phyloP scores from a whole-genome alignment of 768 basidiomycete species.

The Candolleomyces efflorescens region DNA sequence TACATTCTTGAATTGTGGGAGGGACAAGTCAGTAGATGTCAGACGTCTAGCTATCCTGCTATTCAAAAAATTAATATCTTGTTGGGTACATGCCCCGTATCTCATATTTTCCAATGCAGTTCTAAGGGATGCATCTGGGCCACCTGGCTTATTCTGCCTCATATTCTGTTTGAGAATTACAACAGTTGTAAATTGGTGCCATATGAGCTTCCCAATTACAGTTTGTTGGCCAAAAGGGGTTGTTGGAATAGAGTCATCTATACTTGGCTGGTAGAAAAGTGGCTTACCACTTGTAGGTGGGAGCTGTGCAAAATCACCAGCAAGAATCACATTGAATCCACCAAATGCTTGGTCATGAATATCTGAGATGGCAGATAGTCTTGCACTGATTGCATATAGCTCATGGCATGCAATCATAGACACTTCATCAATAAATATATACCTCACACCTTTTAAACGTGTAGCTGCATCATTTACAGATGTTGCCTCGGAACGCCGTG shows the following conservation, averaged over 20 bases:
- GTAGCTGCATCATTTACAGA: conserved; percentile 13
- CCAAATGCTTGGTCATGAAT: conserved; percentile 23
- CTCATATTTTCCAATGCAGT: conserved; percentile 17
- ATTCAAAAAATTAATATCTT: conserved; percentile 12
- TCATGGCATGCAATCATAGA: conserved; percentile 37
- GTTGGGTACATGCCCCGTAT: conserved; percentile 16
- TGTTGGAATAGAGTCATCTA: neutral
- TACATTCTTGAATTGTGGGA: conserved; percentile 24
- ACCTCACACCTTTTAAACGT: conserved; percentile 8
- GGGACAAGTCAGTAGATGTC: neutral
- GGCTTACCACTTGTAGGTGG: conserved; percentile 24
- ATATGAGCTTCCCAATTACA: conserved; percentile 24
- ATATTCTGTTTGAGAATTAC: conserved; percentile 33
- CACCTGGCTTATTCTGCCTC: conserved; percentile 25
- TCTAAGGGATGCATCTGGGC: conserved; percentile 8
- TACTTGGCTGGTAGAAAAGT: neutral
- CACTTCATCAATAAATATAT: conserved; percentile 31
- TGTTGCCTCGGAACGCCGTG: neutral
- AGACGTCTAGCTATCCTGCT: neutral
- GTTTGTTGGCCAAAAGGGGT: conserved; percentile 12
- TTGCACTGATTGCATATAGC: conserved; percentile 23
- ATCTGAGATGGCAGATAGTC: conserved; percentile 17
- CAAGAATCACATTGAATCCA: conserved; percentile 37
- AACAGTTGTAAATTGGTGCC: conserved; percentile 30
- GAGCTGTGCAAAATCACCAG: conserved; percentile 44